These are phyloP conservation scores for Juncus effusus DNA, from an alignment of 176 grass and related monocot genomes.

Conservation along the genomic window DNA sequence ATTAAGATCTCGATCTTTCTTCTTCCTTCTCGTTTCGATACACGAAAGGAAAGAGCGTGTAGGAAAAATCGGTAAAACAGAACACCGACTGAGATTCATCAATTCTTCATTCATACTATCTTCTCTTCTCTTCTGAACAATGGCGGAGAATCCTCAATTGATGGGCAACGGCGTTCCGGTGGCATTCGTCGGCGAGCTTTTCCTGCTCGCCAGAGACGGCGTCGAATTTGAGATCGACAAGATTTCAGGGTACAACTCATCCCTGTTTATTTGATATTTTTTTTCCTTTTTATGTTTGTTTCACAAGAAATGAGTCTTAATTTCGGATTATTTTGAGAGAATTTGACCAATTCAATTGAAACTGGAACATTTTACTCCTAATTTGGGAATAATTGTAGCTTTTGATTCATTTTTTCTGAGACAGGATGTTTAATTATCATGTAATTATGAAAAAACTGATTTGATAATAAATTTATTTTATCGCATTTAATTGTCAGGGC, in stretches of 20 bases:
- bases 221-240: slow-evolving; percentile 98
- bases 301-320: neutral
- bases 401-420: no score
- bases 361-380: no score
- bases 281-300: neutral
- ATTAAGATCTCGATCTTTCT: no score
- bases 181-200: slow-evolving; percentile 82
- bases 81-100: no score
- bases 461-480: neutral
- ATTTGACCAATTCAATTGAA: no score
- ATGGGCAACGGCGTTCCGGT: slow-evolving; percentile 86
- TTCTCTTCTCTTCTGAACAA: no score
- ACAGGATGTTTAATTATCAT: slow-evolving; percentile 3
- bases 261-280: neutral
- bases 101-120: no score
- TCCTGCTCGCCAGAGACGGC: slow-evolving; percentile 86
- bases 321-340: neutral
- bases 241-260: slow-evolving; percentile 58
- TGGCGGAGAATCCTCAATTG: slow-evolving; percentile 95
- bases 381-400: no score
- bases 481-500: slow-evolving; percentile 37
- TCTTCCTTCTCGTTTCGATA: no score
- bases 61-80: no score
- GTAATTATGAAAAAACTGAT: neutral
- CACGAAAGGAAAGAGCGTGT: no score